Conservation (phyloP, 495 filamentous ascomycete genomes). For the Penicillium bialowiezense region DNA sequence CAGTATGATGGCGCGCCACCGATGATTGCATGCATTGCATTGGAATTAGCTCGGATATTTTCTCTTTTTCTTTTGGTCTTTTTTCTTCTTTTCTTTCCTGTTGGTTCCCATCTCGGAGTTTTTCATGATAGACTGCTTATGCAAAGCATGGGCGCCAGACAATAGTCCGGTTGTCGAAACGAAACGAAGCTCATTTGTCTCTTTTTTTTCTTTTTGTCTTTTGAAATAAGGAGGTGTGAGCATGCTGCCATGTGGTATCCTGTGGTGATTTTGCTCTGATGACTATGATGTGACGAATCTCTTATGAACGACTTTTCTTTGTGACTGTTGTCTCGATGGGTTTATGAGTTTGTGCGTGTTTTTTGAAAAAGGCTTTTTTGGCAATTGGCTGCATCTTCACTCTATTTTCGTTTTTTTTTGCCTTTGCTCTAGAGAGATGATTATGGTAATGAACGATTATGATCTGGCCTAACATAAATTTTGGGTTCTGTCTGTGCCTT, state of each 20-base stretch:
- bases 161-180: not conserved
- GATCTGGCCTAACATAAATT: conserved; percentile 11
- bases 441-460: conserved; percentile 34
- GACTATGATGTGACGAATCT: conserved; percentile 52
- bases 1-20: conserved; percentile 37
- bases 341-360: conserved; percentile 8
- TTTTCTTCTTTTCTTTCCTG: not conserved
- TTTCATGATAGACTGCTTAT: conserved; percentile 12
- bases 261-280: conserved; percentile 28
- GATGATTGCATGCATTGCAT: conserved; percentile 20
- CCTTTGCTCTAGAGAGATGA: conserved; percentile 28
- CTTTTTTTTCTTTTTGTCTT: conserved; percentile 15
- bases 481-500: conserved; percentile 2
- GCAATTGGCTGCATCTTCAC: no score
- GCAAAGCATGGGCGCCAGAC: not conserved
- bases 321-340: conserved; percentile 10
- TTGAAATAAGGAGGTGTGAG: conserved; percentile 12
- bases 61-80: not conserved
- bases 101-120: conserved; percentile 6
- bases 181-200: conserved; percentile 11
- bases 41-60: no score
- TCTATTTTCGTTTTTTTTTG: conserved; percentile 9
- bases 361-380: conserved; percentile 16
- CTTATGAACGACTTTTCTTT: conserved; percentile 34
- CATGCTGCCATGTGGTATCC: conserved; percentile 9